Evolutionary conservation across 805 yeast species (phyloP).

Genomic region (Wickerhamomyces kurtzmanii): DNA sequence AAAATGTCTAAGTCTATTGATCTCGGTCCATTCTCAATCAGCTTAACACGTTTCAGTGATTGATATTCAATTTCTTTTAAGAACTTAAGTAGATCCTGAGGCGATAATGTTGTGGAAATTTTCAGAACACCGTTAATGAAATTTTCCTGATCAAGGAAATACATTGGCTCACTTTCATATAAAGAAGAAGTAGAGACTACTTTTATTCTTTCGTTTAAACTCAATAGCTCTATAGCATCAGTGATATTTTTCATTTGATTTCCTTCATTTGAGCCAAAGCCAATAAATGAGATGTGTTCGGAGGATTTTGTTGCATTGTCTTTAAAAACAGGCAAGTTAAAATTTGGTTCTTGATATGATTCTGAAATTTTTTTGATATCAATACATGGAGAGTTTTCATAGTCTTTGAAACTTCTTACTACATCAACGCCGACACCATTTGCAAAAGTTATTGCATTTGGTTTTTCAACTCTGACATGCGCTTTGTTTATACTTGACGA

Average conservation of each 20-base stretch:
- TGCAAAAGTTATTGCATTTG: slow-evolving; percentile 80
- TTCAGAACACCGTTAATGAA: slow-evolving; percentile 80
- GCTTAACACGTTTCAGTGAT: slow-evolving; percentile 59
- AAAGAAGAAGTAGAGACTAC: slow-evolving; percentile 63
- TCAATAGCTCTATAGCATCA: slow-evolving; percentile 40
- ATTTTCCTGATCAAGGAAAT: slow-evolving; percentile 65
- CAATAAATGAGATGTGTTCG: slow-evolving; percentile 56
- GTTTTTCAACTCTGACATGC: slow-evolving; percentile 64
- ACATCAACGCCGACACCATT: slow-evolving; percentile 87
- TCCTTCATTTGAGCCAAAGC: slow-evolving; percentile 88
- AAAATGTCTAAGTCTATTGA: slow-evolving; percentile 84
- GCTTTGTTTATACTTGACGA: slow-evolving; percentile 29
- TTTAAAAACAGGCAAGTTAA: slow-evolving; percentile 24
- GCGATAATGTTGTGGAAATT: slow-evolving; percentile 49
- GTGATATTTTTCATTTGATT: slow-evolving; percentile 53
- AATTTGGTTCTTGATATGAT: slow-evolving; percentile 12
- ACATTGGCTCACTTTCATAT: slow-evolving; percentile 91
- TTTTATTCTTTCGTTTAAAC: slow-evolving; percentile 19
- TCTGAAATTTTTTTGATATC: slow-evolving; percentile 2
- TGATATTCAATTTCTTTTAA: slow-evolving; percentile 75
- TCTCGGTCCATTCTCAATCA: slow-evolving; percentile 87
- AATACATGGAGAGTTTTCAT: slow-evolving; percentile 16
- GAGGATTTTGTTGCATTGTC: slow-evolving; percentile 1
- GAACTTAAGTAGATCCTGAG: slow-evolving; percentile 49
- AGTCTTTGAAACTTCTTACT: slow-evolving; percentile 33